Conservation (phyloP, 169 alveolate species). For the Plasmodium fragile region DNA sequence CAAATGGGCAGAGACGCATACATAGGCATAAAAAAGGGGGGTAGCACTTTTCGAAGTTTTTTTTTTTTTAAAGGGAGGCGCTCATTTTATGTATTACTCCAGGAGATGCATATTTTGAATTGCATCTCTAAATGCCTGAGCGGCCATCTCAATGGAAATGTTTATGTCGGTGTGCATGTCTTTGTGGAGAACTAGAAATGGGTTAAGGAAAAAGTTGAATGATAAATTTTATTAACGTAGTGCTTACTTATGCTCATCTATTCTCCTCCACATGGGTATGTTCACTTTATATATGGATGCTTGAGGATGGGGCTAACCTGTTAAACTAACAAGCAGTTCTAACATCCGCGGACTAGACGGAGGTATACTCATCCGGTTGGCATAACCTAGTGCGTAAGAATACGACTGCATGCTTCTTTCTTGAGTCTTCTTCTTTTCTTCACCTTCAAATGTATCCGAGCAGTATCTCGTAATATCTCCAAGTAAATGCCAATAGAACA, state of each 20-base stretch:
- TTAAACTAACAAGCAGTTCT: conserved; percentile 66
- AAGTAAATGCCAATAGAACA: conserved; percentile 71
- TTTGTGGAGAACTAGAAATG: conserved; percentile 45
- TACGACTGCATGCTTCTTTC: conserved; percentile 73
- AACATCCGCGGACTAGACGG: conserved; percentile 66
- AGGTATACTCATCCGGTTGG: conserved; percentile 62
- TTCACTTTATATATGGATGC: not conserved
- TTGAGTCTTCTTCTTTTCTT: conserved; percentile 39
- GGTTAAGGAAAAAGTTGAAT: not conserved
- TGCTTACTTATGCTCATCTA: not conserved
- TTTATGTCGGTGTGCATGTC: conserved; percentile 58
- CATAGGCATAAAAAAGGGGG: not conserved
- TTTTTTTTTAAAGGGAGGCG: not conserved
- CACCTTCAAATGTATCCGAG: conserved; percentile 42
- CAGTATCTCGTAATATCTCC: conserved; percentile 74
- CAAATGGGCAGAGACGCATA: not conserved
- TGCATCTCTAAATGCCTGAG: conserved; percentile 77
- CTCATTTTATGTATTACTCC: conserved; percentile 67
- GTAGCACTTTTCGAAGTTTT: not conserved
- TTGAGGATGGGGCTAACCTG: conserved; percentile 46
- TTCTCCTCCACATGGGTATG: conserved; percentile 1
- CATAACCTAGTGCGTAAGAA: conserved; percentile 50
- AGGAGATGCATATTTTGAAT: conserved; percentile 77
- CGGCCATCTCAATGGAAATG: conserved; percentile 72
- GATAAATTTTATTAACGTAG: not conserved